These are phyloP conservation scores for Spathaspora sp. DNA, from an alignment of 1,139 yeast species.

Conservation along the genomic window DNA sequence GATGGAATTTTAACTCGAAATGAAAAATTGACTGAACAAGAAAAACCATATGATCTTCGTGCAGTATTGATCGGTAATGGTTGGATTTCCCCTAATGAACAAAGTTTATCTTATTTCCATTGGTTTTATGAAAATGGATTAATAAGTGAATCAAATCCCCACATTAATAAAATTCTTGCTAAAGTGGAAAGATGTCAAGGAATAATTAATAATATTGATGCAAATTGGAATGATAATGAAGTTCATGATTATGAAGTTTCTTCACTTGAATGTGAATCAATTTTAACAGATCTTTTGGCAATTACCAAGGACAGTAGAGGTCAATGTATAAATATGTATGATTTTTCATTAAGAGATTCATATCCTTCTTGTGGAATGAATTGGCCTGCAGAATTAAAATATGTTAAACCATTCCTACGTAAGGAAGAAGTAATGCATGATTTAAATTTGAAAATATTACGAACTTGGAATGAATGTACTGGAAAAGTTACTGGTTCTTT, in stretches of 20 bases:
- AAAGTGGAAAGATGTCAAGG: slow-evolving; percentile 67
- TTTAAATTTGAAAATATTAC: slow-evolving; percentile 49
- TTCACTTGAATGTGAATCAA: slow-evolving; percentile 47
- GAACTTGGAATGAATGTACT: slow-evolving; percentile 78
- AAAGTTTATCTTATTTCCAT: slow-evolving; percentile 79
- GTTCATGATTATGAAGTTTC: slow-evolving; percentile 26
- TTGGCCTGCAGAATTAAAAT: slow-evolving; percentile 81
- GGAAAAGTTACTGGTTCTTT: slow-evolving; percentile 54
- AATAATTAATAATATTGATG: slow-evolving; percentile 35
- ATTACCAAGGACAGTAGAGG: slow-evolving; percentile 30
- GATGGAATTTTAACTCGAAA: slow-evolving; percentile 55
- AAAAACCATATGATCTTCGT: slow-evolving; percentile 44
- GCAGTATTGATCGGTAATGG: slow-evolving; percentile 92
- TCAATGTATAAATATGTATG: slow-evolving; percentile 83
- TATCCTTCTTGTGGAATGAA: slow-evolving; percentile 90
- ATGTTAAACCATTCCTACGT: slow-evolving; percentile 61
- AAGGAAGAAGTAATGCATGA: slow-evolving; percentile 54
- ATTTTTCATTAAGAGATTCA: slow-evolving; percentile 65
- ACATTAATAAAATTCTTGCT: slow-evolving; percentile 39
- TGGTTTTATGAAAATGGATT: slow-evolving; percentile 63
- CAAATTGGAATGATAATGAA: slow-evolving; percentile 23
- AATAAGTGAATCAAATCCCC: slow-evolving; percentile 39
- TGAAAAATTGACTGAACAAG: slow-evolving; percentile 21
- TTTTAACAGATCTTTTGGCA: slow-evolving; percentile 41
- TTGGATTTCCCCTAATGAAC: slow-evolving; percentile 90